These are phyloP conservation scores for Penicillium rolfsii DNA, from an alignment of 2,329 filamentous ascomycete genomes.

Conservation along the genomic window DNA sequence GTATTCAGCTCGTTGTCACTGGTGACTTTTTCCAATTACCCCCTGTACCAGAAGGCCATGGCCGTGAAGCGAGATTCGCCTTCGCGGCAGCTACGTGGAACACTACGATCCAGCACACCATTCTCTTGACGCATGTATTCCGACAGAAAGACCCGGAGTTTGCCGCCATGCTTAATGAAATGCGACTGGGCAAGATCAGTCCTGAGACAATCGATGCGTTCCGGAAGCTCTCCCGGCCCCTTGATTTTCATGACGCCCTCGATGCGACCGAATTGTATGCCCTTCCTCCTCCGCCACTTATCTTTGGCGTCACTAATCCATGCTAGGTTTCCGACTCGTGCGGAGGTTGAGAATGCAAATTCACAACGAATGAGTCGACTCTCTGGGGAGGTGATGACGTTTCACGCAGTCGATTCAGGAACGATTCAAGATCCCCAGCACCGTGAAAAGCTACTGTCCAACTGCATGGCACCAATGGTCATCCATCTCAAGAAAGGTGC, in stretches of 20 bases:
- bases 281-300: neutral
- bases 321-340: constrained; percentile 76
- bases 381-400: constrained; percentile 68
- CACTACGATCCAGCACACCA: constrained; percentile 92
- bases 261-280: constrained; percentile 80
- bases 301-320: constrained; percentile 26
- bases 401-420: constrained; percentile 75
- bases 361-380: constrained; percentile 71
- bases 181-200: constrained; percentile 83
- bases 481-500: constrained; percentile 87
- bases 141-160: constrained; percentile 91
- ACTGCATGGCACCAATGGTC: constrained; percentile 87
- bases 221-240: constrained; percentile 69
- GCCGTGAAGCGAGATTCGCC: constrained; percentile 78
- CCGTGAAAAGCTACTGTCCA: constrained; percentile 77
- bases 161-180: constrained; percentile 94
- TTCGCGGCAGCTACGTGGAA: constrained; percentile 93
- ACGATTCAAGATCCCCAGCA: constrained; percentile 65
- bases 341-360: constrained; percentile 89
- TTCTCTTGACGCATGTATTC: constrained; percentile 93
- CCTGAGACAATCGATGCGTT: constrained; percentile 78
- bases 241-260: constrained; percentile 73
- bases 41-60: constrained; percentile 76
- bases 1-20: constrained; percentile 93
- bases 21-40: constrained; percentile 98